Conservation (phyloP, 2,329 filamentous ascomycete species). For the Trichothecium sympodiale region DNA sequence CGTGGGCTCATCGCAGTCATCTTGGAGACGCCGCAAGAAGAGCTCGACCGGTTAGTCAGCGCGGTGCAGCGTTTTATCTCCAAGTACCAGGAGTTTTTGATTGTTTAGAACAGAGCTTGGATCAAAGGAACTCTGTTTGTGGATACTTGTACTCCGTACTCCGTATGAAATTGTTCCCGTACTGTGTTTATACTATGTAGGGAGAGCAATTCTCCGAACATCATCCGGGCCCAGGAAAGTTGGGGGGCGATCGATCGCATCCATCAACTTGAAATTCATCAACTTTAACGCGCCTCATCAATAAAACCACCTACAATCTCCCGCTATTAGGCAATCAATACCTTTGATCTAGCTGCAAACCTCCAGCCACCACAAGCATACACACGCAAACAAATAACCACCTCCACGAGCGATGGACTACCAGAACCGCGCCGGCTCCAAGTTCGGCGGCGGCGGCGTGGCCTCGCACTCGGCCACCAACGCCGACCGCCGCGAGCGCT, state of each 20-base stretch:
- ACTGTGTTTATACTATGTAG: no score
- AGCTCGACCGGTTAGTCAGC: conserved; percentile 28
- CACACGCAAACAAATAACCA: not conserved
- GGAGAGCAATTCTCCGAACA: no score
- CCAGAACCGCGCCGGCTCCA: conserved; percentile 90
- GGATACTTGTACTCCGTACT: not conserved
- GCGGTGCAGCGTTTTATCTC: conserved; percentile 22
- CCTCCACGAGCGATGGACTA: conserved; percentile 44
- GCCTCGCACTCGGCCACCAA: conserved; percentile 90
- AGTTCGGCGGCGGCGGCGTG: conserved; percentile 95
- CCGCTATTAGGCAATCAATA: no score
- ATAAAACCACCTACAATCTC: no score
- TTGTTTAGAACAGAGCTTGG: conserved; percentile 8
- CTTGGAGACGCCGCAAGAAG: conserved; percentile 23
- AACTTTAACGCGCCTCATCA: no score
- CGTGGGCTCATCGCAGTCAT: conserved; percentile 29
- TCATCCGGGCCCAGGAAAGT: no score
- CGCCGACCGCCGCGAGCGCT: conserved; percentile 90
- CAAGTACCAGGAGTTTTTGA: conserved; percentile 13
- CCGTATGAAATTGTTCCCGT: not conserved
- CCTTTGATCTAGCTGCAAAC: no score
- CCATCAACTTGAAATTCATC: no score
- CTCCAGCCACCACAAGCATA: not conserved
- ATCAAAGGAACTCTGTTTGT: no score
- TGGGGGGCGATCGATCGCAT: no score